phyloP scores from a whole-genome alignment of 78 protist species.

The Planoprotostelium fungivorum region DNA sequence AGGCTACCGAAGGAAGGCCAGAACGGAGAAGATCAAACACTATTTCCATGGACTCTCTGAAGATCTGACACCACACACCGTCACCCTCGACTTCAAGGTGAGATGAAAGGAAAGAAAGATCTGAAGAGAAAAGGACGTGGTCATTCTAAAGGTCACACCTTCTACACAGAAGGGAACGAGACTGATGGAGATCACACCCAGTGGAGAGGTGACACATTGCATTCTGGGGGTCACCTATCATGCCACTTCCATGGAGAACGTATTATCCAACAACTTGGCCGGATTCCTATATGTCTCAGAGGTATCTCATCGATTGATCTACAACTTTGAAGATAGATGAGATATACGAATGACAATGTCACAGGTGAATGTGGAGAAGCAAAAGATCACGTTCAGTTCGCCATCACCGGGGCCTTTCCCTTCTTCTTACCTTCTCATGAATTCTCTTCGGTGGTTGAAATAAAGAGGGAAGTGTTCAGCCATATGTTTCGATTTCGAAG shows the following conservation, averaged over 20 bases:
- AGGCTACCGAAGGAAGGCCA: constrained; percentile 28
- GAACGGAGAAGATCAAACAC: constrained; percentile 30
- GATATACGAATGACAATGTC: neutral
- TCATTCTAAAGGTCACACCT: constrained; percentile 19
- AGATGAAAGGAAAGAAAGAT: constrained; percentile 3
- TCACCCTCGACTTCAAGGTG: constrained; percentile 29
- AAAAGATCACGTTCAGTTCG: constrained; percentile 48
- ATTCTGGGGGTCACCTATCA: constrained; percentile 43
- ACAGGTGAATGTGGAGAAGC: constrained; percentile 46
- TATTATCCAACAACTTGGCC: constrained; percentile 25
- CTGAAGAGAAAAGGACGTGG: constrained; percentile 58
- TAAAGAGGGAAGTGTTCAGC: no score
- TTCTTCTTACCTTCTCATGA: constrained; percentile 21
- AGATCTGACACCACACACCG: constrained; percentile 44
- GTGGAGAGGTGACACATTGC: constrained; percentile 28
- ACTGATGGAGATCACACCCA: constrained; percentile 24
- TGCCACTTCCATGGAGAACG: constrained; percentile 18
- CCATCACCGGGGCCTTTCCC: constrained; percentile 61
- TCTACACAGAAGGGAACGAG: constrained; percentile 20
- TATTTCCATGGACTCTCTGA: constrained; percentile 55
- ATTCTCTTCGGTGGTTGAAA: constrained; percentile 49
- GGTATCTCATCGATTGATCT: neutral
- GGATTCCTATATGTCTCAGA: constrained; percentile 68
- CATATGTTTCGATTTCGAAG: no score
- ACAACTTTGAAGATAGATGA: neutral